These are phyloP conservation scores for Micromonas commoda DNA, from an alignment of 139 green algal species.

Conservation along the genomic window DNA sequence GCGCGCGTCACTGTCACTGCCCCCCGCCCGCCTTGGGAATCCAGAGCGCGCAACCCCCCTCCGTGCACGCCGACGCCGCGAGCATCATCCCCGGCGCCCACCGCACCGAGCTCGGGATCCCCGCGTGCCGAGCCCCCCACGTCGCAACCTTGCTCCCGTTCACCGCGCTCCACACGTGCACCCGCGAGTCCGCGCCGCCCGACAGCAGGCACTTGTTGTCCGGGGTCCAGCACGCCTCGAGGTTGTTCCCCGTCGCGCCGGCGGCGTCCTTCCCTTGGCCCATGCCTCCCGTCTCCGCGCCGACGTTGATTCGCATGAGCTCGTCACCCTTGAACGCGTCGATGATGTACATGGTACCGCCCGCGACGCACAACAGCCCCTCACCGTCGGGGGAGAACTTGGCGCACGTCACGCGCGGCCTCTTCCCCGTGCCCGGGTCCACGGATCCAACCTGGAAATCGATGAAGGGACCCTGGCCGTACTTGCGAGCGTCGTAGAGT, in stretches of 20 bases:
- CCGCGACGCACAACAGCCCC: slow-evolving; percentile 50
- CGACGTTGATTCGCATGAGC: background rate
- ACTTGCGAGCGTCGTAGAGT: slow-evolving; percentile 75
- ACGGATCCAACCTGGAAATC: slow-evolving; percentile 55
- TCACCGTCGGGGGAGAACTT: slow-evolving; percentile 76
- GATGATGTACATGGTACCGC: slow-evolving; percentile 58
- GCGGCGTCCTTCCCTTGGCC: slow-evolving; percentile 28
- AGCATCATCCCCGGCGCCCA: slow-evolving; percentile 67
- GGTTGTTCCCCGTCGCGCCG: slow-evolving; percentile 27
- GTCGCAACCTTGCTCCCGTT: slow-evolving; percentile 45
- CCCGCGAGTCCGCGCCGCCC: slow-evolving; percentile 32
- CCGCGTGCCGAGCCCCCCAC: slow-evolving; percentile 55
- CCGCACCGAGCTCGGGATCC: slow-evolving; percentile 54
- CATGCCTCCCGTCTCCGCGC: slow-evolving; percentile 30
- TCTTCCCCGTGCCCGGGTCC: background rate
- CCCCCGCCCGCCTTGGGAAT: too few species aligned
- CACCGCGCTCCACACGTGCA: slow-evolving; percentile 31
- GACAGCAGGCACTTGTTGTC: slow-evolving; percentile 63
- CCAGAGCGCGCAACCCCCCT: slow-evolving; percentile 61
- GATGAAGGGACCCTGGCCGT: slow-evolving; percentile 74
- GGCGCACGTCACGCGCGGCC: slow-evolving; percentile 41
- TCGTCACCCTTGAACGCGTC: slow-evolving; percentile 66
- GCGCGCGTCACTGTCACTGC: too few species aligned
- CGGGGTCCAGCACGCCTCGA: slow-evolving; percentile 69
- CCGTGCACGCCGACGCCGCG: slow-evolving; percentile 62